phyloP scores from a whole-genome alignment of 805 yeast species.

The Monosporozyma unispora region DNA sequence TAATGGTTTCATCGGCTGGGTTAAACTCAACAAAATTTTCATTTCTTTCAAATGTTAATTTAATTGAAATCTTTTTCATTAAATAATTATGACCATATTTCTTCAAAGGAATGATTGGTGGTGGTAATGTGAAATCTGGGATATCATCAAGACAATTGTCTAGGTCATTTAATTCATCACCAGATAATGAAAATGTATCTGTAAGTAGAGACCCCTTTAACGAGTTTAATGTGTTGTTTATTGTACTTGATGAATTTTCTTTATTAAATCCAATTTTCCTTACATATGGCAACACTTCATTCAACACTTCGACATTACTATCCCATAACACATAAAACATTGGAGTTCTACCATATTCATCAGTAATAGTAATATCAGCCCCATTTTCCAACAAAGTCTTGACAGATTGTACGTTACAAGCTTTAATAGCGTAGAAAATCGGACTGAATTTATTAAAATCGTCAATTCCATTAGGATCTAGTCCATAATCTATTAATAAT shows the following conservation, averaged over 20 bases:
- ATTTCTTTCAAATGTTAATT: conserved; percentile 53
- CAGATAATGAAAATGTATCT: neutral
- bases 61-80: conserved; percentile 81
- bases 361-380: conserved; percentile 59
- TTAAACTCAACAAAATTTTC: conserved; percentile 38
- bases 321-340: conserved; percentile 88
- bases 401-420: conserved; percentile 69
- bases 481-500: conserved; percentile 60
- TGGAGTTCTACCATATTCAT: conserved; percentile 74
- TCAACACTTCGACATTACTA: conserved; percentile 78
- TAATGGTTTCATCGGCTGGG: conserved; percentile 34
- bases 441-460: conserved; percentile 92
- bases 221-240: conserved; percentile 1
- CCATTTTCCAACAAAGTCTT: conserved; percentile 61
- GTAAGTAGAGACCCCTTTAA: neutral
- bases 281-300: conserved; percentile 42
- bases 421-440: conserved; percentile 78
- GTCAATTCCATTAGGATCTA: conserved; percentile 70
- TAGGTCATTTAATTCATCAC: conserved; percentile 18
- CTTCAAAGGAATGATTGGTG: conserved; percentile 89
- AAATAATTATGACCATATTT: conserved; percentile 93
- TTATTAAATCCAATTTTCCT: neutral
- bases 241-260: conserved; percentile 2
- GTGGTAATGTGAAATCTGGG: conserved; percentile 88
- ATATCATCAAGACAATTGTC: conserved; percentile 44